Percentiles rank a stretch among this genome's conserved stretches.
Conservation (phyloP, 306 rosid genomes). For the Pyrus pyrifolia region DNA sequence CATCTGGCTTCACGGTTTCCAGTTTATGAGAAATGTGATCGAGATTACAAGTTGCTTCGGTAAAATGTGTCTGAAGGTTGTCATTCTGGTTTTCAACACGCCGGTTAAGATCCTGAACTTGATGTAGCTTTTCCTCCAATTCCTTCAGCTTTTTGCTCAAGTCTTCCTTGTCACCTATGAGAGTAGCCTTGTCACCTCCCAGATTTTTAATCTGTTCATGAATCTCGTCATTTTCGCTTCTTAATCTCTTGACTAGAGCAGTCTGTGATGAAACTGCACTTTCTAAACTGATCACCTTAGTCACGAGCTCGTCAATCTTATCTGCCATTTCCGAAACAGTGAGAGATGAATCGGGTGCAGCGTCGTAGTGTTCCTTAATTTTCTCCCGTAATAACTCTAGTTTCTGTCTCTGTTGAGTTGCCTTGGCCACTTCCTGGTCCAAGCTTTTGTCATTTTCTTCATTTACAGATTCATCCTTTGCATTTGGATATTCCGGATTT, state of each 20-base stretch:
- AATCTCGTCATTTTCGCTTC: constrained; percentile 64
- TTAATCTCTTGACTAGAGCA: constrained; percentile 56
- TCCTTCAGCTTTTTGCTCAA: constrained; percentile 46
- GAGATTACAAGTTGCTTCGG: constrained; percentile 48
- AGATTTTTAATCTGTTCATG: constrained; percentile 49
- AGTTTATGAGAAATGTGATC: constrained; percentile 51
- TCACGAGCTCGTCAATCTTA: constrained; percentile 79
- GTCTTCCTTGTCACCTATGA: constrained; percentile 38
- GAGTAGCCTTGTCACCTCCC: constrained; percentile 54
- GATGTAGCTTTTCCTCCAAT: constrained; percentile 54
- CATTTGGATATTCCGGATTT: constrained; percentile 12
- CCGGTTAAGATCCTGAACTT: constrained; percentile 43
- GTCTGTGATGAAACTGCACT: constrained; percentile 66
- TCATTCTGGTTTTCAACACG: constrained; percentile 46
- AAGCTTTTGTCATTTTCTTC: constrained; percentile 2
- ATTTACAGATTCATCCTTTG: constrained; percentile 18
- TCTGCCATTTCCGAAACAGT: constrained; percentile 76
- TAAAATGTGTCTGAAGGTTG: constrained; percentile 53
- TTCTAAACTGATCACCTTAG: constrained; percentile 67
- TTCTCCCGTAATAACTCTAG: constrained; percentile 40
- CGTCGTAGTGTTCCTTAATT: constrained; percentile 48
- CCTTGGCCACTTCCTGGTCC: constrained; percentile 19
- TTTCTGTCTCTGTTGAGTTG: constrained; percentile 33
- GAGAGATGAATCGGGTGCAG: constrained; percentile 34
- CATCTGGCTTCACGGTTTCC: constrained; percentile 34